A percentile compares a stretch with the other conserved stretches of the same genome.
Evolutionary conservation across 2,329 filamentous ascomycete species (phyloP).

Genomic region (Aureobasidium mangrovei): DNA sequence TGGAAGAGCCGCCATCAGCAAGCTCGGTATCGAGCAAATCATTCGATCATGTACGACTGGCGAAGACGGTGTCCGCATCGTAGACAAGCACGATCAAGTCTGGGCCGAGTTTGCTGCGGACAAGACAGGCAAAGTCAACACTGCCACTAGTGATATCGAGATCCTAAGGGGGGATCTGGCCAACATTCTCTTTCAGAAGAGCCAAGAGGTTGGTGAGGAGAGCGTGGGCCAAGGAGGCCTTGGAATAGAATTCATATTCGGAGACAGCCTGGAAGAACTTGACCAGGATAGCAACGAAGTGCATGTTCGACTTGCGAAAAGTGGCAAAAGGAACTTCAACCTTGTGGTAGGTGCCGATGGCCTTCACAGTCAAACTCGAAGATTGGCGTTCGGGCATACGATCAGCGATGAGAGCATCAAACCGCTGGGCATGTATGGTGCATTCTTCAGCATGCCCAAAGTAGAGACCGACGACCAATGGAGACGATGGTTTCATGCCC

Average conservation of each 20-base stretch:
- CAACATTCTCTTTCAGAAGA: constrained; percentile 32
- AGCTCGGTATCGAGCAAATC: constrained; percentile 31
- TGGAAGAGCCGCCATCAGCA: constrained; percentile 34
- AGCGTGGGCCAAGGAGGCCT: constrained; percentile 20
- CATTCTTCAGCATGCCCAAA: constrained; percentile 25
- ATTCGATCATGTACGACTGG: constrained; percentile 30
- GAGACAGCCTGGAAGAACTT: constrained; percentile 20
- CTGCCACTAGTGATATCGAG: constrained; percentile 41
- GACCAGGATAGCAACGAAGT: constrained; percentile 22
- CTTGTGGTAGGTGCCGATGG: constrained; percentile 28
- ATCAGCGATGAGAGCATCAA: constrained; percentile 16
- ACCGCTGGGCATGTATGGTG: constrained; percentile 23
- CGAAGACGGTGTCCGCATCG: constrained; percentile 34
- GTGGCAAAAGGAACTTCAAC: constrained; percentile 18
- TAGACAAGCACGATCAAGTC: constrained; percentile 19
- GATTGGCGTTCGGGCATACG: constrained; percentile 20
- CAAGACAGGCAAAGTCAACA: constrained; percentile 16
- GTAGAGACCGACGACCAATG: constrained; percentile 21
- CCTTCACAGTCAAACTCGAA: constrained; percentile 23
- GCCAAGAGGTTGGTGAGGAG: constrained; percentile 19
- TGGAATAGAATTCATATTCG: constrained; percentile 25
- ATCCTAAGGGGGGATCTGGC: constrained; percentile 48
- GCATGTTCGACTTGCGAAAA: constrained; percentile 22
- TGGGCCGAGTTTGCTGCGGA: constrained; percentile 19
- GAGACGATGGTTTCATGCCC: constrained; percentile 26